phyloP scores from a whole-genome alignment of 805 yeast genomes.

The Candida vaughaniae region DNA sequence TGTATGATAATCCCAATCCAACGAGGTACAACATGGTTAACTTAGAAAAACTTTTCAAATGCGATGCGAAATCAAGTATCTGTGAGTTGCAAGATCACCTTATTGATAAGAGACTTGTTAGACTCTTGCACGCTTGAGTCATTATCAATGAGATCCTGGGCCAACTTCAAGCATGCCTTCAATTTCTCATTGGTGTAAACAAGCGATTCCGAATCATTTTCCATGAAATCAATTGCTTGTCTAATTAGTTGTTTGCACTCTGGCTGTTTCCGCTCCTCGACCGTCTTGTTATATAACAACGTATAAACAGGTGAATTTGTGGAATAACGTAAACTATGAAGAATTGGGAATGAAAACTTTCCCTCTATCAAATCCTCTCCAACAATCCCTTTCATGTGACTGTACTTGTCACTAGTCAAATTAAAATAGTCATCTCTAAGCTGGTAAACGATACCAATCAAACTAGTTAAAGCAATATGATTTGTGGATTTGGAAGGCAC shows the following conservation, averaged over 20 bases:
- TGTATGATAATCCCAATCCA: slow-evolving; percentile 90
- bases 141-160: slow-evolving; percentile 19
- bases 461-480: slow-evolving; percentile 55
- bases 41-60: not conserved
- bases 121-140: slow-evolving; percentile 17
- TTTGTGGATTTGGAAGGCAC: slow-evolving; percentile 8
- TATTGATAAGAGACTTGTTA: slow-evolving; percentile 10
- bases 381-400: slow-evolving; percentile 68
- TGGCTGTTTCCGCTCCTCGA: slow-evolving; percentile 17
- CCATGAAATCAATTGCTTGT: slow-evolving; percentile 23
- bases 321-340: slow-evolving; percentile 46
- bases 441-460: slow-evolving; percentile 83
- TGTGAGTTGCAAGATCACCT: slow-evolving; percentile 18
- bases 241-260: slow-evolving; percentile 13
- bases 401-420: slow-evolving; percentile 48
- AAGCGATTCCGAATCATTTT: slow-evolving; percentile 21
- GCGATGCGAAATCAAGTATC: slow-evolving; percentile 13
- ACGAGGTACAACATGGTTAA: slow-evolving; percentile 78
- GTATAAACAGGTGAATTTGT: slow-evolving; percentile 22
- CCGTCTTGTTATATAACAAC: slow-evolving; percentile 17
- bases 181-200: slow-evolving; percentile 18
- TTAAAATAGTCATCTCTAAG: slow-evolving; percentile 83
- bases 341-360: slow-evolving; percentile 80
- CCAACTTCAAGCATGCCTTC: slow-evolving; percentile 6
- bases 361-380: slow-evolving; percentile 88